Conservation (phyloP, 768 basidiomycete species). For the Mycena metata region DNA sequence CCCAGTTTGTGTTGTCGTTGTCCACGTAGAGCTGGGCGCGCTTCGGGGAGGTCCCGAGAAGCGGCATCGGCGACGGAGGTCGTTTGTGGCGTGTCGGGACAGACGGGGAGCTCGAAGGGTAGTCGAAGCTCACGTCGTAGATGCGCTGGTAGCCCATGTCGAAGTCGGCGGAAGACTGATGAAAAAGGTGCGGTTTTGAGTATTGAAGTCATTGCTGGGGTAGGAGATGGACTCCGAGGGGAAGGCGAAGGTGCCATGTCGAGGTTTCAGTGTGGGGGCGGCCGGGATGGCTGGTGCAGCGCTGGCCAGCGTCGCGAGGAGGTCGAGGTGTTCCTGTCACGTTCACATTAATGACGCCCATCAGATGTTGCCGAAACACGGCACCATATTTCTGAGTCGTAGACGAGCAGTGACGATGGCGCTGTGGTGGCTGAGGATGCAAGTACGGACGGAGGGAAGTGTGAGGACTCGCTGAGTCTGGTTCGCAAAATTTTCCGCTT, state of each 20-base stretch:
- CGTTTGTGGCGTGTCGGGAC: conserved; percentile 8
- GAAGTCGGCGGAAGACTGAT: neutral
- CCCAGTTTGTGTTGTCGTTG: conserved; percentile 2
- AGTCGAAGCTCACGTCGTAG: conserved; percentile 3
- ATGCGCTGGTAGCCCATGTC: conserved; percentile 2
- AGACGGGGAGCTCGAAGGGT: conserved; percentile 7
- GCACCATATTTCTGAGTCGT: conserved; percentile 7
- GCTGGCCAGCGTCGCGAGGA: conserved; percentile 14
- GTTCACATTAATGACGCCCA: conserved; percentile 3
- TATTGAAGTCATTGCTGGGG: conserved; percentile 1
- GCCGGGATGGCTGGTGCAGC: conserved; percentile 7
- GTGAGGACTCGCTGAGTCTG: no score
- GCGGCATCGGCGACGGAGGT: conserved; percentile 12
- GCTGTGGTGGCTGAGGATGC: no score
- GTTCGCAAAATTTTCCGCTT: no score
- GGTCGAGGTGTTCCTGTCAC: conserved; percentile 10
- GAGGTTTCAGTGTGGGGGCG: neutral
- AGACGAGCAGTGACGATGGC: neutral
- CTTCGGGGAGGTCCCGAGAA: conserved; percentile 16
- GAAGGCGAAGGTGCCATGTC: neutral
- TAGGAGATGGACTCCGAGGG: conserved; percentile 4
- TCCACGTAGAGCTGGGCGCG: conserved; percentile 5
- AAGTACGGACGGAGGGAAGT: no score
- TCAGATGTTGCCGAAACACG: neutral
- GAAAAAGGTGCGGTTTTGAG: neutral